Percentiles rank a stretch among this genome's conserved stretches.
Conservation (phyloP, 225 moss, liverwort and hornwort species). For the Bryoerythrophyllum caledonicum region DNA sequence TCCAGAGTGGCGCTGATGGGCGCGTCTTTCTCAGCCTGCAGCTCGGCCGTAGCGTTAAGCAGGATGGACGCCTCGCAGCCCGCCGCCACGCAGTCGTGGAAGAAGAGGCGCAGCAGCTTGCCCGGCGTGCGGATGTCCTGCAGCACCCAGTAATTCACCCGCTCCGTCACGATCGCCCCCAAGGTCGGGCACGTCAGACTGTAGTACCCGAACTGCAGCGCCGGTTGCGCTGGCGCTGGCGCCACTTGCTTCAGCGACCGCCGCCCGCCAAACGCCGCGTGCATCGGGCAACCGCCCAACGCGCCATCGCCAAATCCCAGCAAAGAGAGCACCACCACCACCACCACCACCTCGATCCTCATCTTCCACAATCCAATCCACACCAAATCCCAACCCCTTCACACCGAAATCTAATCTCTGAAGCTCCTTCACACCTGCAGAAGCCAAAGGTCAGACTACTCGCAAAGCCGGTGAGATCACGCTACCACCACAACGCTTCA, state of each 20-base stretch:
- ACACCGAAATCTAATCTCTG: neutral
- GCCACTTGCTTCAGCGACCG: slow-evolving; percentile 34
- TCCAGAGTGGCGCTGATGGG: slow-evolving; percentile 34
- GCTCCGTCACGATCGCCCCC: slow-evolving; percentile 48
- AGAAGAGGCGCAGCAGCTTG: slow-evolving; percentile 67
- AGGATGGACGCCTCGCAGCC: slow-evolving; percentile 64
- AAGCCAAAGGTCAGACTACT: neutral
- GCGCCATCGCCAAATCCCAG: slow-evolving; percentile 4
- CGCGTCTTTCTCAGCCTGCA: slow-evolving; percentile 54
- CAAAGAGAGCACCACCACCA: slow-evolving; percentile 6
- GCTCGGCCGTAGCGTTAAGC: slow-evolving; percentile 41
- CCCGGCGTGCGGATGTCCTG: slow-evolving; percentile 53
- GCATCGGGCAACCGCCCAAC: slow-evolving; percentile 35
- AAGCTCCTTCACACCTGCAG: neutral
- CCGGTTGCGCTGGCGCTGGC: neutral
- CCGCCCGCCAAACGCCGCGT: slow-evolving; percentile 24
- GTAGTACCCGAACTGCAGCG: slow-evolving; percentile 48
- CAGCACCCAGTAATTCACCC: slow-evolving; percentile 28
- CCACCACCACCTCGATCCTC: neutral
- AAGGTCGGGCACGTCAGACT: slow-evolving; percentile 44
- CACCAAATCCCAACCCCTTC: neutral
- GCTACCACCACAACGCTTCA: no score
- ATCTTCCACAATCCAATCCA: neutral
- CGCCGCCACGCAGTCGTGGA: slow-evolving; percentile 79
- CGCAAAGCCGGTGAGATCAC: no score